Conservation (phyloP, 306 rosid species). For the Erythrophleum fordii region DNA sequence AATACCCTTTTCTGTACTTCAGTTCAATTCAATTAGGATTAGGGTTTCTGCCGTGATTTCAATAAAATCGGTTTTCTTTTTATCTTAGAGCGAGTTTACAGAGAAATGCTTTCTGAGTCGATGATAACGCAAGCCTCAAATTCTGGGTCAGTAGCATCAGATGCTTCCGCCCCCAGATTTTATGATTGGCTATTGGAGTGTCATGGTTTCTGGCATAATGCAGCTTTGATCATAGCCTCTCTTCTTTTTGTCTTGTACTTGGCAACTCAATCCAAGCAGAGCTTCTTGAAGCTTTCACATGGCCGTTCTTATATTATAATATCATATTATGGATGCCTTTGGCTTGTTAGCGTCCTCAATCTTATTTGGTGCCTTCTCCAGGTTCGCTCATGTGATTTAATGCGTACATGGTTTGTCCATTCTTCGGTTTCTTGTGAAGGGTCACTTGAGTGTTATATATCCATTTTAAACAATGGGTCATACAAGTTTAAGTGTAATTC, state of each 20-base stretch:
- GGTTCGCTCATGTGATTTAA: slow-evolving; percentile 36
- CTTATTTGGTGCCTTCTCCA: slow-evolving; percentile 60
- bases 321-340: background rate
- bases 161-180: slow-evolving; percentile 1
- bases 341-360: slow-evolving; percentile 13
- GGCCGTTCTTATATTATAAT: slow-evolving; percentile 5
- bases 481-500: background rate
- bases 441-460: background rate
- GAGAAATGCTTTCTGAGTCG: slow-evolving; percentile 41
- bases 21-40: background rate
- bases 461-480: background rate
- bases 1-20: background rate
- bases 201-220: slow-evolving; percentile 65
- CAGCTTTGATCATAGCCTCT: slow-evolving; percentile 31
- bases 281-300: slow-evolving; percentile 2
- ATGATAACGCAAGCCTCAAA: slow-evolving; percentile 45
- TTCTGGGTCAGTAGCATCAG: slow-evolving; percentile 28
- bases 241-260: slow-evolving; percentile 9
- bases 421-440: background rate
- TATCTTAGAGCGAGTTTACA: background rate
- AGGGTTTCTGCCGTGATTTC: background rate
- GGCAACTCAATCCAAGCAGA: background rate
- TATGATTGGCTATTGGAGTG: slow-evolving; percentile 58
- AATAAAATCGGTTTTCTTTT: background rate
- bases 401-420: background rate